These are phyloP conservation scores for Podospora tetraspora DNA, from an alignment of 495 filamentous ascomycete species.

Conservation along the genomic window DNA sequence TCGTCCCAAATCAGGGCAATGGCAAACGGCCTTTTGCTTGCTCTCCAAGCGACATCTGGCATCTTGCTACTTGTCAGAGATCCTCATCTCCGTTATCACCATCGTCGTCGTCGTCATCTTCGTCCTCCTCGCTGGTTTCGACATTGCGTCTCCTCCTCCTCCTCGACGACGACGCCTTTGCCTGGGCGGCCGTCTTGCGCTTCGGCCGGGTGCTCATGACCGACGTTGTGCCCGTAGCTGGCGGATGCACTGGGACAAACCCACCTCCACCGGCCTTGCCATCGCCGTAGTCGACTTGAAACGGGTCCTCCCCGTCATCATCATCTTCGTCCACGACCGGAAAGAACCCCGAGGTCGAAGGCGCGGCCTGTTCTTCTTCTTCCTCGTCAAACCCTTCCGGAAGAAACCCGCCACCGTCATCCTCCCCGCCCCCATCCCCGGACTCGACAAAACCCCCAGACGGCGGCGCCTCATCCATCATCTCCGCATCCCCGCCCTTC, in stretches of 20 bases:
- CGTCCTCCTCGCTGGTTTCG: conserved; percentile 20
- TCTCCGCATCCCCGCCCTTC: conserved; percentile 17
- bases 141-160: conserved; percentile 20
- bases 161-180: conserved; percentile 11
- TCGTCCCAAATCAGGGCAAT: too few relatives aligned
- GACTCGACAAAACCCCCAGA: not conserved
- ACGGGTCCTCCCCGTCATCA: conserved; percentile 27
- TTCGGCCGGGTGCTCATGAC: conserved; percentile 25
- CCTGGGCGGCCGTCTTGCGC: conserved; percentile 12
- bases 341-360: conserved; percentile 39
- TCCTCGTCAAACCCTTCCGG: conserved; percentile 45
- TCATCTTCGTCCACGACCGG: conserved; percentile 33
- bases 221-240: conserved; percentile 17
- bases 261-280: not conserved
- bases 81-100: not conserved
- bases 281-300: conserved; percentile 32
- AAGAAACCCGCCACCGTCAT: conserved; percentile 51
- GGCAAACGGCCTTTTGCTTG: not conserved
- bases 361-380: conserved; percentile 21
- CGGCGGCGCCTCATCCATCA: conserved; percentile 7
- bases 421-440: conserved; percentile 15
- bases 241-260: not conserved
- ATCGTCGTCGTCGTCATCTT: conserved; percentile 16
- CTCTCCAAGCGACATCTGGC: not conserved
- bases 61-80: not conserved